Percentiles rank a stretch among this genome's conserved stretches.
phyloP scores from a whole-genome alignment of 805 yeast genomes.

The Barnettozyma sucrosica region DNA sequence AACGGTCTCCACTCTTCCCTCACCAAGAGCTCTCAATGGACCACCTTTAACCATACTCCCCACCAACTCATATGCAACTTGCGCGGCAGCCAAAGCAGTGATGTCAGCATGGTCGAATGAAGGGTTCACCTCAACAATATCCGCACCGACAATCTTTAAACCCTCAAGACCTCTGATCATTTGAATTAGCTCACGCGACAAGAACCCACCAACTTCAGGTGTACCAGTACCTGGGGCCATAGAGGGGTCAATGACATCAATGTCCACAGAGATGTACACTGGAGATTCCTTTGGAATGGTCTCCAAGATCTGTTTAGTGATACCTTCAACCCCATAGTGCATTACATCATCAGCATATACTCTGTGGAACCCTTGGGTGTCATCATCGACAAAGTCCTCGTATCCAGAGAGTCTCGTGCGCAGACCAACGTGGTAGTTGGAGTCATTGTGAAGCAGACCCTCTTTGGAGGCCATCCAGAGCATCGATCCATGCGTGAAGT shows the following conservation, averaged over 20 bases:
- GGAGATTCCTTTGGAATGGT: conserved; percentile 60
- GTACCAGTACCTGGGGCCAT: conserved; percentile 79
- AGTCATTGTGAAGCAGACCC: conserved; percentile 43
- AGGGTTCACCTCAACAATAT: conserved; percentile 70
- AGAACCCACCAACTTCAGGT: conserved; percentile 70
- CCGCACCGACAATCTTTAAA: conserved; percentile 64
- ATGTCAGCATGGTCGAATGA: conserved; percentile 59
- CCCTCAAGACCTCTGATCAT: conserved; percentile 56
- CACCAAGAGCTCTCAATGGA: conserved; percentile 17
- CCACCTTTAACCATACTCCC: conserved; percentile 72
- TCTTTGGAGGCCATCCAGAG: conserved; percentile 66
- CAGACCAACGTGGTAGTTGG: conserved; percentile 70
- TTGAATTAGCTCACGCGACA: conserved; percentile 56
- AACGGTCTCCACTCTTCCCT: conserved; percentile 3
- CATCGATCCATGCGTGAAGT: conserved; percentile 79
- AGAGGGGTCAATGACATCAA: conserved; percentile 70
- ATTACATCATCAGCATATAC: conserved; percentile 71
- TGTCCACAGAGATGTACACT: conserved; percentile 74
- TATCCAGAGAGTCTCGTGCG: conserved; percentile 66
- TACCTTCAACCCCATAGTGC: conserved; percentile 56
- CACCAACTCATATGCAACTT: conserved; percentile 61
- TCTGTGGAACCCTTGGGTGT: conserved; percentile 60
- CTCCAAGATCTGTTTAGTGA: conserved; percentile 45
- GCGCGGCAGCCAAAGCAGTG: conserved; percentile 66
- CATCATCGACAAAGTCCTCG: conserved; percentile 63